Conservation (phyloP, 306 rosid genomes). For the Dryas alaskensis region DNA sequence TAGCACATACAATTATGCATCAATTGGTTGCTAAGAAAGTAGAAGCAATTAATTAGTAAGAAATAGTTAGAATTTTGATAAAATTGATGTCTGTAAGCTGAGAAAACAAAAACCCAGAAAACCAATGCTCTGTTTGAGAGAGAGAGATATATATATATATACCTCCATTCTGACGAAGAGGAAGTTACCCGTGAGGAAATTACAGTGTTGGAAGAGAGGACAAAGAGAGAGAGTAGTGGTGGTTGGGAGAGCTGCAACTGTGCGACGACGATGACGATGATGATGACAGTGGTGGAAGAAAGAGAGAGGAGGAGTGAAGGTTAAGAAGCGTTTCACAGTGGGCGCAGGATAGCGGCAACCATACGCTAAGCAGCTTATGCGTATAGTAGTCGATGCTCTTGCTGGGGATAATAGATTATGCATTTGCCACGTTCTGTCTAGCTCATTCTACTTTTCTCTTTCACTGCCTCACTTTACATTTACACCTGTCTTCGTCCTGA, state of each 20-base stretch:
- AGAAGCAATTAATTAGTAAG: background rate
- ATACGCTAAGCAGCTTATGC: constrained; percentile 25
- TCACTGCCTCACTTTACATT: background rate
- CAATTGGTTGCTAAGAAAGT: background rate
- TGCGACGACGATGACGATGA: background rate
- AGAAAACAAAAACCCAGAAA: background rate
- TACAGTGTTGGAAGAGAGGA: constrained; percentile 37
- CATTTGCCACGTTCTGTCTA: constrained; percentile 11
- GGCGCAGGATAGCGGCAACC: constrained; percentile 42
- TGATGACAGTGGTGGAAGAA: constrained; percentile 2
- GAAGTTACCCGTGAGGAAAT: constrained; percentile 61
- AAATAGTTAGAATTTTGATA: background rate
- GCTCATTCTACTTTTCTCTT: background rate
- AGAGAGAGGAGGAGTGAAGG: constrained; percentile 16
- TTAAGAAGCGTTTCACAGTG: constrained; percentile 22
- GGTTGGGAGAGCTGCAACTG: constrained; percentile 11
- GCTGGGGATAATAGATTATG: background rate
- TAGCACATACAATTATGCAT: background rate
- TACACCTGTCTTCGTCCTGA: background rate
- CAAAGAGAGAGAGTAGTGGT: constrained; percentile 25
- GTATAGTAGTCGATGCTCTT: background rate
- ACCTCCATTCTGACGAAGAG: constrained; percentile 67
- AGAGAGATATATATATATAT: constrained; percentile 5
- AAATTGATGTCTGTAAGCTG: background rate
- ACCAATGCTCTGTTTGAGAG: background rate